A percentile compares a stretch with the other conserved stretches of the same genome.
phyloP scores from a whole-genome alignment of 2,329 filamentous ascomycete genomes.

The Trichoderma breve region DNA sequence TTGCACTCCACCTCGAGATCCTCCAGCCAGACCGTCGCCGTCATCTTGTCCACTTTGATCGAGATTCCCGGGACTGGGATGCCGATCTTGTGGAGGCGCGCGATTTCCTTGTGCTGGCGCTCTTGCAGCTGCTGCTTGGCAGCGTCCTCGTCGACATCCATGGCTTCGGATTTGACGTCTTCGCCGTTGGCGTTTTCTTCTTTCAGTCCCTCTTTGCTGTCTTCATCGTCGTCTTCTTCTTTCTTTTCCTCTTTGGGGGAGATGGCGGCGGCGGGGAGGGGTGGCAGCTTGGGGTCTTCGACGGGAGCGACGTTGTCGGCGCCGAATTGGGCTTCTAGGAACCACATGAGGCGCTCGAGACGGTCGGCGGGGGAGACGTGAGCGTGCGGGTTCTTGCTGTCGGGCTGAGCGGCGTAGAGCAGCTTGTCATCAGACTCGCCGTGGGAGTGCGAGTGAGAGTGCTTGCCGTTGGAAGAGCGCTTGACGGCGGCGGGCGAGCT shows the following conservation, averaged over 20 bases:
- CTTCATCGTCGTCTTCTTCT: background rate
- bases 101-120: constrained; percentile 67
- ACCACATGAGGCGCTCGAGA: constrained; percentile 84
- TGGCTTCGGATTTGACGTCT: background rate
- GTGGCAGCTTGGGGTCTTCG: constrained; percentile 56
- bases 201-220: background rate
- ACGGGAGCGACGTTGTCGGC: constrained; percentile 78
- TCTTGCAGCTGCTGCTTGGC: constrained; percentile 44
- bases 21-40: constrained; percentile 89
- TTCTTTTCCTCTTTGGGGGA: constrained; percentile 25
- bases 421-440: background rate
- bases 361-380: constrained; percentile 71
- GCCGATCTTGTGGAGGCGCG: constrained; percentile 75
- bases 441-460: constrained; percentile 31
- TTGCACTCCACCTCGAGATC: constrained; percentile 83
- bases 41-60: constrained; percentile 83
- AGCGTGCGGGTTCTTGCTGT: constrained; percentile 65
- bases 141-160: background rate
- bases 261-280: constrained; percentile 27
- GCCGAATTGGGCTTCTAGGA: constrained; percentile 96
- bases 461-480: constrained; percentile 45
- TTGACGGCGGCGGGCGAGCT: constrained; percentile 93
- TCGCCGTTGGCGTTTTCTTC: background rate
- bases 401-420: constrained; percentile 44
- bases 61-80: constrained; percentile 88